Percentiles rank a stretch among this genome's conserved stretches.
Conservation (phyloP, 306 rosid genomes). For the Sphenostylis stenocarpa region DNA sequence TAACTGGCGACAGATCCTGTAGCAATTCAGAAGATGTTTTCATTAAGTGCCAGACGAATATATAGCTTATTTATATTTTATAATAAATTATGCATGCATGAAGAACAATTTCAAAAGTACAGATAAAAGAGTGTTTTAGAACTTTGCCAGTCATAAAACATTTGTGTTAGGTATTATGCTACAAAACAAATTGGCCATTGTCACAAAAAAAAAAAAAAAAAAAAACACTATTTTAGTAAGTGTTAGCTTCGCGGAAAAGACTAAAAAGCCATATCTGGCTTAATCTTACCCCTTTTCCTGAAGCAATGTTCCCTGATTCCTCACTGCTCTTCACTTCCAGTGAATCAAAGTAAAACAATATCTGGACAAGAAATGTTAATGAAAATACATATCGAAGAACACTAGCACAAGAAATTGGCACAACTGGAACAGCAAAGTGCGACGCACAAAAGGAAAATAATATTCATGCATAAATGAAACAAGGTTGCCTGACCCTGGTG, state of each 20-base stretch:
- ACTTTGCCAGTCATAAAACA: conserved; percentile 15
- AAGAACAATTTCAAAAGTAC: conserved; percentile 16
- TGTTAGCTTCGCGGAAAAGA: conserved; percentile 23
- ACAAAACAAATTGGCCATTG: conserved; percentile 11
- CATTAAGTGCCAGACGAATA: not conserved
- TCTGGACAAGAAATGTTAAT: conserved; percentile 44
- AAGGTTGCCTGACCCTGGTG: conserved; percentile 17
- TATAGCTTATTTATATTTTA: not conserved
- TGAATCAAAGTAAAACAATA: conserved; percentile 61
- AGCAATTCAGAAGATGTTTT: conserved; percentile 29
- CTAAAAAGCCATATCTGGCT: not conserved
- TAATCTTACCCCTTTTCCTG: conserved; percentile 54
- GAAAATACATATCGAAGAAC: conserved; percentile 13
- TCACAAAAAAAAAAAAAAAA: conserved; percentile 26
- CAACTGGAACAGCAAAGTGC: conserved; percentile 6
- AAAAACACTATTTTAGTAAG: not conserved
- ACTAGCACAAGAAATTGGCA: conserved; percentile 13
- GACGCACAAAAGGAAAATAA: not conserved
- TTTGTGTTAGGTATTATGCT: not conserved
- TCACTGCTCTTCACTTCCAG: conserved; percentile 59
- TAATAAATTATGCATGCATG: not conserved
- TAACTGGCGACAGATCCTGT: conserved; percentile 49
- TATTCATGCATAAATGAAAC: conserved; percentile 25
- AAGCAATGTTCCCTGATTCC: conserved; percentile 44
- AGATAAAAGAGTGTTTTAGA: conserved; percentile 4